These are phyloP conservation scores for Schwanniomyces occidentalis DNA, from an alignment of 805 yeast species.

Conservation along the genomic window DNA sequence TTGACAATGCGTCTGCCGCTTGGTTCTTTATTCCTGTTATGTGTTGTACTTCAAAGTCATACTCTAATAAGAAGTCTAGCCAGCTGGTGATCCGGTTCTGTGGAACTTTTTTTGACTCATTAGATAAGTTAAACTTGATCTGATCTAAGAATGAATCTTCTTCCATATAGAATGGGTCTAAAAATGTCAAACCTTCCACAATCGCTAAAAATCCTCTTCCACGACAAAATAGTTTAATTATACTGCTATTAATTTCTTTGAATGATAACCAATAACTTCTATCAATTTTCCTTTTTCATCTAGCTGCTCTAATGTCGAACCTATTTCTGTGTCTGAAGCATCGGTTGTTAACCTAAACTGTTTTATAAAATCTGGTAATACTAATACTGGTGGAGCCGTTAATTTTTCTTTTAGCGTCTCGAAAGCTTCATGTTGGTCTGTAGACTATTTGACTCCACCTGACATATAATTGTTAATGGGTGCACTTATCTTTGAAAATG, in stretches of 20 bases:
- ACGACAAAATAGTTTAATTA: neutral
- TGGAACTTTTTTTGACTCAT: neutral
- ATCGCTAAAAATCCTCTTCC: neutral
- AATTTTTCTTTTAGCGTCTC: neutral
- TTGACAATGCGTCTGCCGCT: neutral
- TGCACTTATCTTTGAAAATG: neutral
- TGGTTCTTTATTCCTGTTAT: neutral
- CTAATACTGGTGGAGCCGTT: neutral
- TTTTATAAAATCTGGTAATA: neutral
- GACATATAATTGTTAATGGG: neutral
- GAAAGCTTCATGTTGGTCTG: neutral
- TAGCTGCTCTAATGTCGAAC: neutral
- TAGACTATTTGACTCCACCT: neutral
- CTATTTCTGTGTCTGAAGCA: neutral
- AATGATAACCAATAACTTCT: neutral
- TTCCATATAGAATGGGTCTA: neutral
- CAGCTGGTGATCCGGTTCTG: neutral
- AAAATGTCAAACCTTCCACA: neutral
- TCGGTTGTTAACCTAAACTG: neutral
- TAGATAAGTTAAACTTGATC: neutral
- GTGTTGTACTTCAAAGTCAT: slow-evolving; percentile 1
- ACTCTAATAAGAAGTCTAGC: neutral
- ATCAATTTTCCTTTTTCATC: neutral
- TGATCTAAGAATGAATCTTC: neutral
- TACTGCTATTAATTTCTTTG: neutral